Base-by-base conservation (phyloP, 2,329 filamentous ascomycete species). In the Xylariaceae sp. region DNA sequence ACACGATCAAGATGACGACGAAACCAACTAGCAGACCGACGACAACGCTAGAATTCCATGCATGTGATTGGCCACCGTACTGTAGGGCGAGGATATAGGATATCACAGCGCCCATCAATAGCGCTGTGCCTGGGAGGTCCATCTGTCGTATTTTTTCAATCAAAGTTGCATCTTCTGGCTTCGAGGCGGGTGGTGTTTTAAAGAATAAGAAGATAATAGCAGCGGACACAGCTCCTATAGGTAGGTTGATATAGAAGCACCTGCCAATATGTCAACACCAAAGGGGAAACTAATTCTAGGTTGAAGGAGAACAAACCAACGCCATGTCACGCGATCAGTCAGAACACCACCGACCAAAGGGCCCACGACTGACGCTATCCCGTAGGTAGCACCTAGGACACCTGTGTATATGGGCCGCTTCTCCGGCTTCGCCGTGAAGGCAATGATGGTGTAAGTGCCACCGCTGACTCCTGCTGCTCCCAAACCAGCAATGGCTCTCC, bases 401-500 rank as follows among this genome's bases (percentile, higher is more conserved):
- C 70, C 68, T 0, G 42, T 55, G 31, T 50, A 54, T 6, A 56
- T 48, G 5, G 58, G 48, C 11, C 51, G 22, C 22, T 50, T 52
- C 10, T 47, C 11, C 7, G 59, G 53, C 3, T 47, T 41, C 2
- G 47, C 46, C n/a, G 44, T 31, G 13, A 50, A 47, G 2, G 51
- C 43, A 2, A 74, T 68, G 48, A 76, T 68, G n/a, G 46, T 52
- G 6, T 53, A 48, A 3, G 42, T 44, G 3, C 73, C 75, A 31
- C 66, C 71, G 52, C 70, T 69, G 11, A 68, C 66, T 12, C 69
- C 69, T 12, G 73, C 65, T 5, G 71, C 59, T 31, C 73, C 73
- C 12, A 57, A 18, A 2, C 62, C 62, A 1, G 51, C 18, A 18
- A 63, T 46, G 0, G 57, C 59, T 2, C 60, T 45, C 1, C 61